Conservation (phyloP, 352 stramenopile genomes). For the Globisporangium abappressorium region DNA sequence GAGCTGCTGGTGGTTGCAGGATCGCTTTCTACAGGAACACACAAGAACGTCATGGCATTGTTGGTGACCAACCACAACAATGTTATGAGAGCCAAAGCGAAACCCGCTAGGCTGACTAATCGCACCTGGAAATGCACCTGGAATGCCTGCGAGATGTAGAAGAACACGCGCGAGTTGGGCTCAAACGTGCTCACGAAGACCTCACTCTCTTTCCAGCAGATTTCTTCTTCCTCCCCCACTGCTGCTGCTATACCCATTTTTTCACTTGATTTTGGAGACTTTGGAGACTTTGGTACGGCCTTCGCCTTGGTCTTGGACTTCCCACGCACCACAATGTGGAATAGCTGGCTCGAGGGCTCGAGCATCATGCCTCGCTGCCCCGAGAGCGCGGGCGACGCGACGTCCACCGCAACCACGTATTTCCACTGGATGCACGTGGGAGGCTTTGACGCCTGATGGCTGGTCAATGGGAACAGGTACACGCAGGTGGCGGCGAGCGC, state of each 20-base stretch:
- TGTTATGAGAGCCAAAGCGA: not conserved
- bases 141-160: conserved; percentile 39
- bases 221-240: not conserved
- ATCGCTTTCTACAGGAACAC: conserved; percentile 10
- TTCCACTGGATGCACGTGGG: conserved; percentile 27
- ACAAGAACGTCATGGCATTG: not conserved
- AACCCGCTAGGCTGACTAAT: not conserved
- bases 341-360: conserved; percentile 46
- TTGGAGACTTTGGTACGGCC: not conserved
- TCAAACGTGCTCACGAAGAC: conserved; percentile 66
- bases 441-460: conserved; percentile 4
- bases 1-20: conserved; percentile 4
- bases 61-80: not conserved
- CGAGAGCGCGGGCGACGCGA: conserved; percentile 34
- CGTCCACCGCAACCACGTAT: conserved; percentile 31
- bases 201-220: conserved; percentile 8
- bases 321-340: conserved; percentile 29
- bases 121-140: conserved; percentile 45
- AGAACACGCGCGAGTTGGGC: conserved; percentile 51
- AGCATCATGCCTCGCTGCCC: conserved; percentile 45
- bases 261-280: not conserved
- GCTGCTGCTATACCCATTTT: not conserved
- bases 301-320: conserved; percentile 5
- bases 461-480: conserved; percentile 44
- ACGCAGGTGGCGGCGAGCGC: conserved; percentile 41